These are phyloP conservation scores for Podaxis sp. DNA, from an alignment of 768 basidiomycete genomes.

Conservation along the genomic window DNA sequence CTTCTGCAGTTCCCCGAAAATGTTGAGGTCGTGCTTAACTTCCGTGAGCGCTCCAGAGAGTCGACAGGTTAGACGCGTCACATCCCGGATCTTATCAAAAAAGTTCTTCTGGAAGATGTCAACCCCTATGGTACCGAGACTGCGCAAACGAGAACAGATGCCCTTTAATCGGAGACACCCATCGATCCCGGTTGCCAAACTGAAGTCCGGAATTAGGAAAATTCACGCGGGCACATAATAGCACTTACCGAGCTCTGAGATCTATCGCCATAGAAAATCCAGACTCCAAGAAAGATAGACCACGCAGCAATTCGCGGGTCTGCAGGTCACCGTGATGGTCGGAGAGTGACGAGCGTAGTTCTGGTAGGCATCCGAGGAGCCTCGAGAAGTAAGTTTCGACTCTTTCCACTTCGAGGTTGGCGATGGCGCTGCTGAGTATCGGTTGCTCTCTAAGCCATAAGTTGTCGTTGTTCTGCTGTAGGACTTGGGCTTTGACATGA, in stretches of 20 bases:
- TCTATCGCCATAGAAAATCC: conserved; percentile 67
- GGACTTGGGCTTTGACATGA: conserved; percentile 68
- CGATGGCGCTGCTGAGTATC: conserved; percentile 24
- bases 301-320: conserved; percentile 85
- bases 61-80: conserved; percentile 27
- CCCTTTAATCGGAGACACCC: background rate
- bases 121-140: conserved; percentile 18
- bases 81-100: conserved; percentile 16
- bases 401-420: conserved; percentile 31
- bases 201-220: conserved; percentile 10
- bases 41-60: conserved; percentile 34
- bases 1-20: conserved; percentile 4
- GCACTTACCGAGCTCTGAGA: conserved; percentile 59
- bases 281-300: conserved; percentile 75
- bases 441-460: conserved; percentile 71
- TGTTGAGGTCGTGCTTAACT: conserved; percentile 3
- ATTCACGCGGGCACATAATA: background rate
- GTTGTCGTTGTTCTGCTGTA: conserved; percentile 51
- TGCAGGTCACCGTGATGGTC: conserved; percentile 79
- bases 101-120: conserved; percentile 20
- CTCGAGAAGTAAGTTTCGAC: conserved; percentile 65
- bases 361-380: conserved; percentile 62
- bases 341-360: conserved; percentile 57
- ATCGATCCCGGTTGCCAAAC: background rate
- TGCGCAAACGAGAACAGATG: background rate